Evolutionary conservation across 768 basidiomycete genomes (phyloP).

Genomic region (Amanita molliuscula): DNA sequence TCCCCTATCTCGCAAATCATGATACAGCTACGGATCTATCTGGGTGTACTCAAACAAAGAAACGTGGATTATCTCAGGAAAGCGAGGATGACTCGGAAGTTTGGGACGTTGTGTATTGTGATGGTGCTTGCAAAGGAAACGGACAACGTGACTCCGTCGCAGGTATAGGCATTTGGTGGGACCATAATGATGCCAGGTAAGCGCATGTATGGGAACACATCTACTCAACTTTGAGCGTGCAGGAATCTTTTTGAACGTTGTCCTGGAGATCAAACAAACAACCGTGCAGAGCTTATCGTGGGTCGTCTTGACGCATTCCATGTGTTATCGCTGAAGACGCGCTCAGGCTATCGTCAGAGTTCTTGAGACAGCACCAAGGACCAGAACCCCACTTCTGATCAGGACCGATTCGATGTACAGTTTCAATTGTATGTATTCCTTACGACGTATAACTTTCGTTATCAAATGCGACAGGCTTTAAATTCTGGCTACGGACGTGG

Average conservation of each 20-base stretch:
- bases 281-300: conserved; percentile 82
- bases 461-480: conserved; percentile 40
- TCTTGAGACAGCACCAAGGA: conserved; percentile 59
- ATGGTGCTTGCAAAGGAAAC: conserved; percentile 84
- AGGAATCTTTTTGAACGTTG: conserved; percentile 81
- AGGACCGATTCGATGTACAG: conserved; percentile 83
- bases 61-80: conserved; percentile 17
- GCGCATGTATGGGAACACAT: conserved; percentile 5
- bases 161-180: conserved; percentile 91
- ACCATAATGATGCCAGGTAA: conserved; percentile 50
- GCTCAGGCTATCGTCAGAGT: conserved; percentile 74
- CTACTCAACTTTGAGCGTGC: neutral
- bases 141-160: conserved; percentile 58
- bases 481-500: conserved; percentile 67
- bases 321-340: neutral
- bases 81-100: conserved; percentile 19
- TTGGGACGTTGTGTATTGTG: conserved; percentile 62
- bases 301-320: conserved; percentile 13
- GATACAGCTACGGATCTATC: neutral
- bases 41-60: conserved; percentile 18
- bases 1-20: neutral
- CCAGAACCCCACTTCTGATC: conserved; percentile 51
- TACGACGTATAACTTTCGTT: neutral
- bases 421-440: conserved; percentile 50
- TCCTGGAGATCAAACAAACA: conserved; percentile 79